Evolutionary conservation across 1,139 yeast species (phyloP), one percentile per base, ranked within the genome.

Genomic region (Candida tetrigidarum): DNA sequence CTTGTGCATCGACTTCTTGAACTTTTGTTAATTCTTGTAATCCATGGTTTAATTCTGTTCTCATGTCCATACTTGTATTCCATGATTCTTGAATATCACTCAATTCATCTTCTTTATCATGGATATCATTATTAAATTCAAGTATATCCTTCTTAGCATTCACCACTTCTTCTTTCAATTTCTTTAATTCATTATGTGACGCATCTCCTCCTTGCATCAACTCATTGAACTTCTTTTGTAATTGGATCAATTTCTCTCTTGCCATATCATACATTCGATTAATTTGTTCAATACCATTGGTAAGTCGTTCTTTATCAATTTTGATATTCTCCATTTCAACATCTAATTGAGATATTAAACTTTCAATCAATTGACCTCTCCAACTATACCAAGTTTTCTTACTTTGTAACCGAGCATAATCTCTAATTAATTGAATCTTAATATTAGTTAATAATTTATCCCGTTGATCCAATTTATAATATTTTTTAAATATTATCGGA

Each of bases 361-460:
- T 69, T 48, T 51, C 48, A 1, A 76, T 62, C 34, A 80, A 60
- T 48, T 76, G 76, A n/a, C 66, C 60, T 50, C 85, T 61, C 86
- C 86, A 81, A 33, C 68, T 74, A 53, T 79, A 80, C 86, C 86
- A 82, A 1, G 76, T 74, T 18, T 70, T 71, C 46, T 68, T 72
- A 2, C 85, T 79, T 54, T 76, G 76, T 33, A 67, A 69, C 27
- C 83, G 66, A 3, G 84, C 68, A 48, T 60, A 73, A 42, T 77
- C 81, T 55, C 78, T 79, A 43, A 80, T 60, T 22, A 72, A 56
- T 33, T 69, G 74, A 42, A 81, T 67, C 37, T 71, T 67, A 22
- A 71, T 66, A 42, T 72, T 73, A 61, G 80, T 64, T 6, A 59
- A 58, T 35, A 66, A 62, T 38, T 70, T 70, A 7, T 69, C 76